Percentiles rank a stretch among this genome's conserved stretches.
Conservation (phyloP, 2,329 filamentous ascomycete genomes). For the Diaporthe citrichinensis region DNA sequence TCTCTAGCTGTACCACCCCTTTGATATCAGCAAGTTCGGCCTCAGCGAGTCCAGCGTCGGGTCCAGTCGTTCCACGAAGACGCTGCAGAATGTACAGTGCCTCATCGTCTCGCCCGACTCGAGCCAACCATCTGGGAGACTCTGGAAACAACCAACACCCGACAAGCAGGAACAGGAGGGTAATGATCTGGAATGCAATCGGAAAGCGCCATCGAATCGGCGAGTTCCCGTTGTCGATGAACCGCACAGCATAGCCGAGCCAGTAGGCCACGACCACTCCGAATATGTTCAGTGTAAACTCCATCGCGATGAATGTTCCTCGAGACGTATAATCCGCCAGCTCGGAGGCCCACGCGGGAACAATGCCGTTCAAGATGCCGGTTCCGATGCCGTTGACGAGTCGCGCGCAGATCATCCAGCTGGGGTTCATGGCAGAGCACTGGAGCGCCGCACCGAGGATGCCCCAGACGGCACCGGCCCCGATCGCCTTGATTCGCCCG, state of each 20-base stretch:
- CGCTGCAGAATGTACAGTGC: constrained; percentile 28
- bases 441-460: too few species aligned
- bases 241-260: background rate
- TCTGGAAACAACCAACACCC: background rate
- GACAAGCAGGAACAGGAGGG: background rate
- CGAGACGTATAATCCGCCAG: too few species aligned
- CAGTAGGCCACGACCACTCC: too few species aligned
- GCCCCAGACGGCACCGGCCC: too few species aligned
- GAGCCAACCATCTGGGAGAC: background rate
- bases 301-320: too few species aligned
- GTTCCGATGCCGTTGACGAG: too few species aligned
- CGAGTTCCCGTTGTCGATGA: background rate
- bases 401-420: too few species aligned
- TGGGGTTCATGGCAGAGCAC: too few species aligned
- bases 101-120: background rate
- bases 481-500: too few species aligned
- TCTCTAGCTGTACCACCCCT: constrained; percentile 74
- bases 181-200: background rate
- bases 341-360: too few species aligned
- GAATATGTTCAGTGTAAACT: too few species aligned
- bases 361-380: too few species aligned
- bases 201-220: background rate
- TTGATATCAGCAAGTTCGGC: constrained; percentile 72
- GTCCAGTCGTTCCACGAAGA: constrained; percentile 11
- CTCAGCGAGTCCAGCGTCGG: constrained; percentile 22